Conservation (phyloP, 805 yeast species). For the Soucietia sequanensis region DNA sequence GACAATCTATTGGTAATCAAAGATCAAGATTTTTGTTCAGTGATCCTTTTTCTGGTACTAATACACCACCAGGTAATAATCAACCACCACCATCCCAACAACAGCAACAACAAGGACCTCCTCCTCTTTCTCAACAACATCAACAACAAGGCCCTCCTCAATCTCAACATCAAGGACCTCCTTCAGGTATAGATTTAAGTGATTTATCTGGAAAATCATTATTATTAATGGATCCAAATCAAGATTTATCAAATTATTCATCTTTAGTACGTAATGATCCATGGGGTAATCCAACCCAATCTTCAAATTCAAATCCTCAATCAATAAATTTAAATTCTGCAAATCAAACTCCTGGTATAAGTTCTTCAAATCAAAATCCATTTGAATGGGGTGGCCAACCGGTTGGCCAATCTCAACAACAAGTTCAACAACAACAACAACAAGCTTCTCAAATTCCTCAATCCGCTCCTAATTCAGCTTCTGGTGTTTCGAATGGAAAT, state of each 20-base stretch:
- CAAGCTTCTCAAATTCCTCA: no score
- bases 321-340: slow-evolving; percentile 21
- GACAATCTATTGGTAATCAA: slow-evolving; percentile 56
- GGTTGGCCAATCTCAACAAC: no score
- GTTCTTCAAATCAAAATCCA: slow-evolving; percentile 14
- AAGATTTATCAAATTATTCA: no score
- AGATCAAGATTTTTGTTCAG: slow-evolving; percentile 69
- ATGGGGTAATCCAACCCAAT: slow-evolving; percentile 24
- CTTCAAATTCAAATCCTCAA: slow-evolving; percentile 1
- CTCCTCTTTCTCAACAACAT: slow-evolving; percentile 6
- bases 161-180: slow-evolving; percentile 9
- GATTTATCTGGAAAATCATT: slow-evolving; percentile 43
- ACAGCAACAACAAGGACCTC: slow-evolving; percentile 5
- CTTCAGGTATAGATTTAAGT: slow-evolving; percentile 30
- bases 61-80: slow-evolving; percentile 8
- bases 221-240: slow-evolving; percentile 45
- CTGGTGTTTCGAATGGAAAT: background rate
- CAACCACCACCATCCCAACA: slow-evolving; percentile 5
- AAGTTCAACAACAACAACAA: slow-evolving; percentile 6
- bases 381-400: slow-evolving; percentile 40
- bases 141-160: slow-evolving; percentile 19
- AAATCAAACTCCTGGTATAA: slow-evolving; percentile 41
- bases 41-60: slow-evolving; percentile 47
- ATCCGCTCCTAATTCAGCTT: slow-evolving; percentile 1
- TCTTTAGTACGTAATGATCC: no score